Percentiles rank a stretch among this genome's conserved stretches.
phyloP scores from a whole-genome alignment of 805 yeast species.

The Starmerella cellae region DNA sequence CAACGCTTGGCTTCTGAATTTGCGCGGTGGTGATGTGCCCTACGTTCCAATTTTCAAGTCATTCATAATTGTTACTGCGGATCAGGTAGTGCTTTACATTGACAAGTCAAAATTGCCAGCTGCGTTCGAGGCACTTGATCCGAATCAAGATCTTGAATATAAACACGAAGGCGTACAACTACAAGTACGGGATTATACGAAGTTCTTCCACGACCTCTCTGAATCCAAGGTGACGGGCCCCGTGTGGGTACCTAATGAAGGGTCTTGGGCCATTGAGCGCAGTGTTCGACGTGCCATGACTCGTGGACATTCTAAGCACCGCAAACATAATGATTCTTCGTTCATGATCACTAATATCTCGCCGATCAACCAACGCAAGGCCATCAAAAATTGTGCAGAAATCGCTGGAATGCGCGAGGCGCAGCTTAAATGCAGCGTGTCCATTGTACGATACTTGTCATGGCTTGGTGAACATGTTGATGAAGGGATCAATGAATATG shows the following conservation, averaged over 20 bases:
- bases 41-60: conserved; percentile 80
- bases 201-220: conserved; percentile 4
- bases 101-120: conserved; percentile 24
- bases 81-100: conserved; percentile 38
- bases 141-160: too few species aligned
- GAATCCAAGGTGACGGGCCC: not conserved
- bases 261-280: conserved; percentile 56
- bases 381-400: conserved; percentile 64
- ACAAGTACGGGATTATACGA: conserved; percentile 1
- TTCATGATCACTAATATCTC: conserved; percentile 37
- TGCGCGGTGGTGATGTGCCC: conserved; percentile 71
- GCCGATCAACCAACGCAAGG: conserved; percentile 54
- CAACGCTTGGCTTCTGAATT: conserved; percentile 78
- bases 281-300: conserved; percentile 25
- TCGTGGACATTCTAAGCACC: conserved; percentile 22
- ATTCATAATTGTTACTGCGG: conserved; percentile 39
- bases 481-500: conserved; percentile 39
- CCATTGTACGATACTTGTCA: conserved; percentile 58
- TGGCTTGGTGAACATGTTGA: conserved; percentile 63
- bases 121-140: too few species aligned
- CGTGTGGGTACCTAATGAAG: conserved; percentile 42
- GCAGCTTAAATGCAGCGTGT: conserved; percentile 74
- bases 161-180: conserved; percentile 17
- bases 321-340: too few species aligned
- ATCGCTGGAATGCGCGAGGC: conserved; percentile 57